phyloP scores from a whole-genome alignment of 2,329 filamentous ascomycete genomes.

The Talaromyces sp. region DNA sequence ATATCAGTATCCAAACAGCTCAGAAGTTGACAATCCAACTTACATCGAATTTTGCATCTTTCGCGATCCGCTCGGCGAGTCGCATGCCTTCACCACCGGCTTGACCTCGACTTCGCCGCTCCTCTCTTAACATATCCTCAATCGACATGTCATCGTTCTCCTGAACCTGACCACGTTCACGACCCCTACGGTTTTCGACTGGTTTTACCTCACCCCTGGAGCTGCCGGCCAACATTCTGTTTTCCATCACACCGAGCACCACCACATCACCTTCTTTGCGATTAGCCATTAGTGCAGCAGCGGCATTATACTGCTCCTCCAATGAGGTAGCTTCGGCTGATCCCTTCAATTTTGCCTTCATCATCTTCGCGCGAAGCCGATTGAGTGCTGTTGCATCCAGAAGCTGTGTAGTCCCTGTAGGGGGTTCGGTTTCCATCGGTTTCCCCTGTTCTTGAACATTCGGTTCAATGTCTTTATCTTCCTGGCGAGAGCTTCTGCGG shows the following conservation, averaged over 20 bases:
- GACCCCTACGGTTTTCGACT: conserved; percentile 74
- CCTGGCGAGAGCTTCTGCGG: conserved; percentile 31
- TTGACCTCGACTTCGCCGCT: conserved; percentile 76
- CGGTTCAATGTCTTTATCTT: conserved; percentile 30
- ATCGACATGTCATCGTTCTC: conserved; percentile 95
- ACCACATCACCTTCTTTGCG: conserved; percentile 63
- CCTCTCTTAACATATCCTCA: conserved; percentile 95
- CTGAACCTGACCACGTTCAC: conserved; percentile 76
- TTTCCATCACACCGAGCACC: conserved; percentile 82
- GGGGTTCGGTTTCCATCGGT: conserved; percentile 52
- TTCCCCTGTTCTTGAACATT: conserved; percentile 50
- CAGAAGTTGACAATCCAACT: conserved; percentile 18
- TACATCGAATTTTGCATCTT: conserved; percentile 79
- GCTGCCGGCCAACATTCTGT: conserved; percentile 73
- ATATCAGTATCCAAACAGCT: conserved; percentile 4
- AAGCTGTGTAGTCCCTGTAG: conserved; percentile 45
- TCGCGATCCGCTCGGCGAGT: conserved; percentile 88
- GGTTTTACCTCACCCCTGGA: conserved; percentile 67
- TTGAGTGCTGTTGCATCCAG: conserved; percentile 80
- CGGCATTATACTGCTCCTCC: conserved; percentile 78
- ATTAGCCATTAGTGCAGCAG: conserved; percentile 59
- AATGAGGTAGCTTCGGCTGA: conserved; percentile 70
- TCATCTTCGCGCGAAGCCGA: conserved; percentile 84
- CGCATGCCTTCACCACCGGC: conserved; percentile 73
- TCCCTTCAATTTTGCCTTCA: conserved; percentile 86